phyloP scores from a whole-genome alignment of 1,284 basidiomycete species.

The Caloboletus firmus region DNA sequence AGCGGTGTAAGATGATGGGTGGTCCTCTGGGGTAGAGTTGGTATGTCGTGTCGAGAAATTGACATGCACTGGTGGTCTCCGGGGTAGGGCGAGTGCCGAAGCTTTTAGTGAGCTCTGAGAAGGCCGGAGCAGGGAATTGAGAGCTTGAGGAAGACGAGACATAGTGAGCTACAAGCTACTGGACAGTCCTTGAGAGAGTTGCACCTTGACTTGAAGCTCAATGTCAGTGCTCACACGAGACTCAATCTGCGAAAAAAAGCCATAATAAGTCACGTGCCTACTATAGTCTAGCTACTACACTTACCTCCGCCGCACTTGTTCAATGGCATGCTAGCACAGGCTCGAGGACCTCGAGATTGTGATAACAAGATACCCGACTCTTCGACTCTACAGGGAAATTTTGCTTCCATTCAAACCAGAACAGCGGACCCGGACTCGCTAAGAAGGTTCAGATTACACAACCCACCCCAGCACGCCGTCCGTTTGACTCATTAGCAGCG shows the following conservation, averaged over 20 bases:
- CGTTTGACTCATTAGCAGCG: slow-evolving; percentile 10
- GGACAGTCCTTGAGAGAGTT: background rate
- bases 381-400: background rate
- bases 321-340: background rate
- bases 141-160: slow-evolving; percentile 23
- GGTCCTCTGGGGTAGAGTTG: background rate
- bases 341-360: background rate
- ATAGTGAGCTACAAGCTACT: slow-evolving; percentile 9
- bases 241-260: slow-evolving; percentile 7
- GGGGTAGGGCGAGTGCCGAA: slow-evolving; percentile 10
- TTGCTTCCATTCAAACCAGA: background rate
- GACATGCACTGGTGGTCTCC: slow-evolving; percentile 8
- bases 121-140: slow-evolving; percentile 9
- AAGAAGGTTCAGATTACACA: slow-evolving; percentile 1
- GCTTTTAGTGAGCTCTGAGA: slow-evolving; percentile 11
- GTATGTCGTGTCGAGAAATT: slow-evolving; percentile 18
- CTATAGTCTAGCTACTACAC: background rate
- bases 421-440: slow-evolving; percentile 1
- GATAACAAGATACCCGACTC: background rate
- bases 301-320: background rate
- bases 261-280: slow-evolving; percentile 21
- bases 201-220: slow-evolving; percentile 5
- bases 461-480: slow-evolving; percentile 3
- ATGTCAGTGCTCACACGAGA: too few species aligned
- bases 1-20: background rate